Evolutionary conservation across 177 flowering plant genomes (phyloP), one percentile per base, ranked within the genome.

Genomic region (Vitis hybrid): DNA sequence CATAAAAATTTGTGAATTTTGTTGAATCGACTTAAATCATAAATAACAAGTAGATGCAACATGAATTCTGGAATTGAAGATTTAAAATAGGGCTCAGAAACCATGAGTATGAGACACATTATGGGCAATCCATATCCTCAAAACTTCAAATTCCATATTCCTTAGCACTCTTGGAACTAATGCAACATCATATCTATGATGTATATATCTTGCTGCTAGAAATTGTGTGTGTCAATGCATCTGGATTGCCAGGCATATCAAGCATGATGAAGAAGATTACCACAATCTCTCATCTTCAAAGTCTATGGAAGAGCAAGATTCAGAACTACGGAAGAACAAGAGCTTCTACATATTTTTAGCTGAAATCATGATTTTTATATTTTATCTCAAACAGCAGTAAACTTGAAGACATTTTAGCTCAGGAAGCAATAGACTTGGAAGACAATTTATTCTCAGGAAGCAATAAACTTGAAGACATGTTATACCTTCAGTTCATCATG

Each of bases 401-500:
- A 54, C 17, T 14, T 17, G 6, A 5, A 54, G 56, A 11, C 2
- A 54, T 17, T 19, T 21, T 39, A 57, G 60, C 26, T 57, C 26
- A 11, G 30, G 19, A 17, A 23, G 60, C 60, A 57, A 19, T 57
- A 10, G 6, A 32, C 3, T 0, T 39, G 6, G 30, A 62, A 30
- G 11, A 12, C 11, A 13, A 26, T 26, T 5, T 7, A 15, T 13
- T 8, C 34, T 8, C n/a, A 14, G 56, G 30, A 32, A 32, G 15
- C 9, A 26, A 26, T 26, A 26, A 26, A 26, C 30, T 26, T 26
- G 30, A 26, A 26, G 30, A 26, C 30, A 57, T 57, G 7, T 34
- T 32, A 62, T 62, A 62, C 64, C 64, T 62, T 32, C 19, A 62
- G 15, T n/a, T 62, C 64, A 62, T 62, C 17, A 34, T 9, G 15